Evolutionary conservation across 257 asterid species (phyloP).

Genomic region (Cinchona pubescens): DNA sequence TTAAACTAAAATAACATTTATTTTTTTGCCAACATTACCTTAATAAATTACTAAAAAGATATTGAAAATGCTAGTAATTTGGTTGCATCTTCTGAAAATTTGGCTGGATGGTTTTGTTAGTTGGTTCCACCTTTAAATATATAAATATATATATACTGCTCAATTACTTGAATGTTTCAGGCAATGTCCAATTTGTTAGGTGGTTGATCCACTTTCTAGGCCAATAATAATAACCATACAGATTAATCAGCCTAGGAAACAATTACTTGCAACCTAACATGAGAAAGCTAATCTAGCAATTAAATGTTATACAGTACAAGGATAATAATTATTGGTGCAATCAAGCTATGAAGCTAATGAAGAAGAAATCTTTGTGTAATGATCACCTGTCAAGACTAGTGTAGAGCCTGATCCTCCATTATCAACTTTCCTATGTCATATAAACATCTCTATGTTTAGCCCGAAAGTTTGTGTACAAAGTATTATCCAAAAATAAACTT

Average conservation of each 20-base stretch:
- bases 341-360: background rate
- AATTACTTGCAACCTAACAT: background rate
- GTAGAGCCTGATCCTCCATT: background rate
- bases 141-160: no score
- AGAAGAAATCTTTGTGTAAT: background rate
- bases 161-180: background rate
- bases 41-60: background rate
- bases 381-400: background rate
- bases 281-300: background rate
- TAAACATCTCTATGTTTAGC: background rate
- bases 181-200: background rate
- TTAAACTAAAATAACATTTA: background rate
- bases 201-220: slow-evolving; percentile 6
- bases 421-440: background rate
- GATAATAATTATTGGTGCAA: background rate
- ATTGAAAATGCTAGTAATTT: background rate
- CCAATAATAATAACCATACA: background rate
- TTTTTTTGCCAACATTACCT: background rate
- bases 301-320: background rate
- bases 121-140: background rate
- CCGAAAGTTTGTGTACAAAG: background rate
- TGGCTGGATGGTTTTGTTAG: background rate
- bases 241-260: background rate
- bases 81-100: background rate
- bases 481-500: background rate